phyloP scores from a whole-genome alignment of 306 rosid species.

The Vigna trinervia region DNA sequence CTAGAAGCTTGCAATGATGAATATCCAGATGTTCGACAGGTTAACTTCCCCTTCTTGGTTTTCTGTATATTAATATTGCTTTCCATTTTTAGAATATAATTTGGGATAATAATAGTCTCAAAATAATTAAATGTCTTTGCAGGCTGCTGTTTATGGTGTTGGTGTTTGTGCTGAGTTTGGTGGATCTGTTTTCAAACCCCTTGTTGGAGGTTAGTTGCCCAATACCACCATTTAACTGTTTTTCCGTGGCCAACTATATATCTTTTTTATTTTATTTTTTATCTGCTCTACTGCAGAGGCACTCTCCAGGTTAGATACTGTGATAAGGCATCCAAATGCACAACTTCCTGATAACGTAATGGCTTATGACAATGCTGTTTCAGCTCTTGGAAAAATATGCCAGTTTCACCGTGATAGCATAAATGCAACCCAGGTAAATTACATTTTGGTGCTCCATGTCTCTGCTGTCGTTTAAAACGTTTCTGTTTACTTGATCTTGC shows the following conservation, averaged over 20 bases:
- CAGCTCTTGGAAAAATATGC: slow-evolving; percentile 93
- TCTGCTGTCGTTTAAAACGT: slow-evolving; percentile 19
- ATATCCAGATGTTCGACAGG: slow-evolving; percentile 96
- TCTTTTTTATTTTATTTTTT: slow-evolving; percentile 8
- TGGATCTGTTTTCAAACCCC: slow-evolving; percentile 83
- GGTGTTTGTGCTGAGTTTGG: slow-evolving; percentile 99
- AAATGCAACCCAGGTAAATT: slow-evolving; percentile 85
- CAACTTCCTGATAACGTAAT: slow-evolving; percentile 72
- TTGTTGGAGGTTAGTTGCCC: slow-evolving; percentile 72
- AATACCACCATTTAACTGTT: slow-evolving; percentile 27
- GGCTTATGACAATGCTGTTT: slow-evolving; percentile 98
- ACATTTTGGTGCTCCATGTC: slow-evolving; percentile 22
- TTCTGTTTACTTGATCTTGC: slow-evolving; percentile 27
- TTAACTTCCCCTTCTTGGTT: slow-evolving; percentile 31
- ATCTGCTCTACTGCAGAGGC: slow-evolving; percentile 71
- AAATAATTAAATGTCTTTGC: slow-evolving; percentile 44
- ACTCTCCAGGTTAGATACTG: slow-evolving; percentile 84
- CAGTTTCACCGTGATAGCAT: slow-evolving; percentile 89
- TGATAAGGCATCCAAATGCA: slow-evolving; percentile 89
- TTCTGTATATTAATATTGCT: slow-evolving; percentile 17
- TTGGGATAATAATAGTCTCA: slow-evolving; percentile 15
- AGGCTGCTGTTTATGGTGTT: slow-evolving; percentile 99
- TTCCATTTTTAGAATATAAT: slow-evolving; percentile 11
- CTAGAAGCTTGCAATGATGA: slow-evolving; percentile 99
- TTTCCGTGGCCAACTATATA: neutral